Conservation (phyloP, 2,329 filamentous ascomycete genomes). For the Beauveria varroae region DNA sequence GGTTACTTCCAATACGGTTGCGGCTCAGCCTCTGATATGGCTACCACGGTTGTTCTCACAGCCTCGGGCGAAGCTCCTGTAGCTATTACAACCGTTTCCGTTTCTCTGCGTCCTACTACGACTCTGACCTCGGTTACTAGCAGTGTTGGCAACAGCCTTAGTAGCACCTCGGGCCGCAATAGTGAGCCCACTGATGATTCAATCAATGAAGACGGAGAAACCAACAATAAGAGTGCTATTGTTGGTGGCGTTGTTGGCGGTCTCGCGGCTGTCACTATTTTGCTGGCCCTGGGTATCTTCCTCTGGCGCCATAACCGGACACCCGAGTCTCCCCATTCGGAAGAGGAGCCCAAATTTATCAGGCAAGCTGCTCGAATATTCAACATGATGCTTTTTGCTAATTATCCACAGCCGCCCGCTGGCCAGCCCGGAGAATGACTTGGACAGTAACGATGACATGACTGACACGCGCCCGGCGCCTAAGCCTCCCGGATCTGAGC, state of each 20-base stretch:
- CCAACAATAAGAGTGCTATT: constrained; percentile 39
- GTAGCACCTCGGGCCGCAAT: not conserved
- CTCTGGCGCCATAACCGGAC: constrained; percentile 34
- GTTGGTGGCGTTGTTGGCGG: constrained; percentile 48
- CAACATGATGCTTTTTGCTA: not conserved
- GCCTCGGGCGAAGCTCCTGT: constrained; percentile 33
- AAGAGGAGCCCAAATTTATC: constrained; percentile 8
- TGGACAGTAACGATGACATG: constrained; percentile 1
- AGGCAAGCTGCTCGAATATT: not conserved
- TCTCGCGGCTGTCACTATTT: constrained; percentile 35
- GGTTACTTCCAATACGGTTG: constrained; percentile 52
- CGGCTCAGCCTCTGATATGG: constrained; percentile 39
- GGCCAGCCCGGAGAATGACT: constrained; percentile 8
- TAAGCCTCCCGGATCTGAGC: not conserved
- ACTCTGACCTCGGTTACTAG: constrained; percentile 13
- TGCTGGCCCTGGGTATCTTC: constrained; percentile 36
- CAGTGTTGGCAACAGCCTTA: constrained; percentile 5
- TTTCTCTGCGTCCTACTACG: constrained; percentile 18
- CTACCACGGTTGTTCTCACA: constrained; percentile 39
- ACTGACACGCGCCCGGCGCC: constrained; percentile 6
- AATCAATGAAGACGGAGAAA: constrained; percentile 14
- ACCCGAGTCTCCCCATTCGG: not conserved
- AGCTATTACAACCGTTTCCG: constrained; percentile 30
- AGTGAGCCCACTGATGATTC: constrained; percentile 1
- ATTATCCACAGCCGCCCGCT: constrained; percentile 1